Base-by-base conservation (phyloP, 2,329 filamentous ascomycete species). In the Ceratocystiopsis minuta region DNA sequence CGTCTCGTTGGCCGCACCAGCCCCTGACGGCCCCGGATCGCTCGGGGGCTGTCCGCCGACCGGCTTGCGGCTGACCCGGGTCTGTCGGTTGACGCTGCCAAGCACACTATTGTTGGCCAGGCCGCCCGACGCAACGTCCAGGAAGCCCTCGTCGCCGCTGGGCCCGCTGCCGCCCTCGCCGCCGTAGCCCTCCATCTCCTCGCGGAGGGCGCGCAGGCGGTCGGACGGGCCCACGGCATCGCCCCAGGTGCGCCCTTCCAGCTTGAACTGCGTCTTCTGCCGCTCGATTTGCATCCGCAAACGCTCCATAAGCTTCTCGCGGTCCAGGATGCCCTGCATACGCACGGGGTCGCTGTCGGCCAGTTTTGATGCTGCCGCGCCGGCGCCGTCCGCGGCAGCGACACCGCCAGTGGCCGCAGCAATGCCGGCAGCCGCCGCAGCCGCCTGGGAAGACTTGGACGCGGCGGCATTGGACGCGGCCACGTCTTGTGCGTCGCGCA, bases 241-340 rank as follows among this genome's bases (percentile, higher is more conserved):
- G 47, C 79, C 79, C 81, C 88, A 94, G 10, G 85, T 78, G 57
- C 84, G 84, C 50, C 90, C 90, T 60, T 96, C 90, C 31, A 98
- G 74, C 61, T 95, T 95, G 61, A 85, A 94, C 56, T 96, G 87
- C 1, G 90, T 96, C 71, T 96, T 96, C 49, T 94, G 88, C 49
- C 90, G 72, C 64, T 96, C 88, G 36, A 98, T 75, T 61, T 96
- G 90, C 67, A 84, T 92, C 59, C 94, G 87, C 44, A 98, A 70
- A 41, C 87, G 79, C 55, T 86, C 83, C 81, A 98, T 92, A 50
- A 98, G 76, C 54, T 72, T 78, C 54, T 95, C 84, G 20, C 90
- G 80, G 57, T 96, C 87, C 49, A 98, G 67, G 47, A 98, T 96
- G 48, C 90, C 90, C 56, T 86, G 77, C 79, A 88, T 85, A 43